Evolutionary conservation across 2,329 filamentous ascomycete genomes (phyloP).

Genomic region (Colletotrichum sidae): DNA sequence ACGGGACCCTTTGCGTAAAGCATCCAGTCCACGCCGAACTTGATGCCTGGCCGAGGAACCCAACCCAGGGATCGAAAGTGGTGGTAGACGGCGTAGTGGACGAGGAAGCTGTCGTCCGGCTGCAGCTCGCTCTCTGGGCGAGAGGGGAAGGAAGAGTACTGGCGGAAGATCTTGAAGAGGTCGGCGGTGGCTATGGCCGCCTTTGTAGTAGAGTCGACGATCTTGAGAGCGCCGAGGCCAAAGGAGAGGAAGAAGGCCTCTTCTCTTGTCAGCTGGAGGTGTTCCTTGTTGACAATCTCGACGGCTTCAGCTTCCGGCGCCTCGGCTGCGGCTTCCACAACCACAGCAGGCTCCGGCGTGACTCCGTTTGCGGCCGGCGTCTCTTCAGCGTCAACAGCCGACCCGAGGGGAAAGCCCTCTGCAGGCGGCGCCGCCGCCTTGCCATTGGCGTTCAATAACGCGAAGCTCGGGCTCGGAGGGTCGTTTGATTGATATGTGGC

Average conservation of each 20-base stretch:
- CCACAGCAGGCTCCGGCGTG: constrained; percentile 3
- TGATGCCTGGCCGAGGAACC: constrained; percentile 92
- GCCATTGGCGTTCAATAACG: constrained; percentile 39
- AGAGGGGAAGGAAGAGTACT: constrained; percentile 76
- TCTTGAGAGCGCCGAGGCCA: constrained; percentile 77
- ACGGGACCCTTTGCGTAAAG: constrained; percentile 93
- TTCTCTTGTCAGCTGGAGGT: constrained; percentile 90
- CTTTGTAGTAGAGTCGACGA: constrained; percentile 64
- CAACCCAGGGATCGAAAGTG: constrained; percentile 96
- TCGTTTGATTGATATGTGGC: constrained; percentile 68
- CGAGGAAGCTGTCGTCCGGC: constrained; percentile 85
- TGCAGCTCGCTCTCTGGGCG: constrained; percentile 59
- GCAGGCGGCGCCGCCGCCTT: not conserved
- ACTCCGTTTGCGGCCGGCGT: not conserved
- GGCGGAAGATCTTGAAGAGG: constrained; percentile 76
- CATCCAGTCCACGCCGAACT: constrained; percentile 95
- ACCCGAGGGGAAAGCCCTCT: constrained; percentile 18
- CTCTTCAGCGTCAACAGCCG: constrained; percentile 16
- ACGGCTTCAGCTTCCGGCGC: not conserved
- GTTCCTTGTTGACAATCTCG: constrained; percentile 71
- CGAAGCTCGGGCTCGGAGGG: constrained; percentile 60
- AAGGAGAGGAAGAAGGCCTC: constrained; percentile 94
- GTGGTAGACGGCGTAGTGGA: constrained; percentile 92
- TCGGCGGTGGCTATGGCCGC: constrained; percentile 62
- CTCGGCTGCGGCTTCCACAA: not conserved